Base-by-base conservation (phyloP, 2,329 filamentous ascomycete genomes). In the Aspergillaceae sp. region DNA sequence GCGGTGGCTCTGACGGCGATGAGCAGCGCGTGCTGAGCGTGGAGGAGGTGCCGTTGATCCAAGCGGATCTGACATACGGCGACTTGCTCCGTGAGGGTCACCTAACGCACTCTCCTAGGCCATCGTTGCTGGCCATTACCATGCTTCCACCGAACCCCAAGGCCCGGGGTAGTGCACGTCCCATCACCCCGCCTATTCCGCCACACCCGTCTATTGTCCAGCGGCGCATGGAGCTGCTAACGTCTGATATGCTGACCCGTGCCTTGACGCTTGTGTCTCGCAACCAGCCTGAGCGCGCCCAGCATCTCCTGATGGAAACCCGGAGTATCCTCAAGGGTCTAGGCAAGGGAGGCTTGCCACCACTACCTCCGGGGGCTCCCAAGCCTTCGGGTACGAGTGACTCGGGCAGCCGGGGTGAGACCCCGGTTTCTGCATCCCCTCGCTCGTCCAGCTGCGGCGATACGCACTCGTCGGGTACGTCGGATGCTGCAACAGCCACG, bases 141-240 rank as follows among this genome's bases (percentile, higher is more conserved):
- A 94, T 98, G 86, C 77, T 75, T 29, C 92, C 92, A 4, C 75
- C 84, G 2, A 74, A 75, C 28, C 77, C 77, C 45, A 78, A 78
- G 51, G 82, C 83, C 70, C 84, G 78, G 51, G 71, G 78, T 54
- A 38, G 36, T 38, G 68, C 64, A 42, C 64, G 75, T 49, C 69
- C 78, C 46, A 49, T 67, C 47, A 79, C 82, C 10, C 87, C 90
- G 9, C 87, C 89, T 1, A 98, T 98, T 51, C 92, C 92, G 9
- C 91, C 92, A 40, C 92, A 97, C 62, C 90, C 92, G 4, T 87
- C 84, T 51, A 89, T 98, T 49, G 91, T 98, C 5, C 92, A 98
- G 69, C 81, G 92, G 36, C 85, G 92, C 40, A 98, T 98, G 92
- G 92, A 98, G 68, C 75, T 98, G 29, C 78, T 98, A 44, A 97